Conservation (phyloP, 768 basidiomycete species). For the Mycena epipterygia region DNA sequence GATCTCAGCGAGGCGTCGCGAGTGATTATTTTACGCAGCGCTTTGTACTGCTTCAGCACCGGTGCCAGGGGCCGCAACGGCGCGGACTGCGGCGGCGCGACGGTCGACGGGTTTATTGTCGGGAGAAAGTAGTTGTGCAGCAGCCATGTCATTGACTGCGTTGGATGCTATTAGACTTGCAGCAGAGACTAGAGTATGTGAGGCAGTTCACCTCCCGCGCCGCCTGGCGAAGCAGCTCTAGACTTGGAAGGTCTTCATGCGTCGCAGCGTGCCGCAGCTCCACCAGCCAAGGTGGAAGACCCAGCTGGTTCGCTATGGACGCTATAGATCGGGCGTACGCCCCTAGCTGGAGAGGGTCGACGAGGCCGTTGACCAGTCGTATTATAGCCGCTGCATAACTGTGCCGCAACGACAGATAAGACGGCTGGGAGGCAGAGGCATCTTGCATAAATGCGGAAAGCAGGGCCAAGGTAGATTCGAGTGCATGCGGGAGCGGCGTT, state of each 20-base stretch:
- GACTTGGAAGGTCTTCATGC: slow-evolving; percentile 92
- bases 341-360: slow-evolving; percentile 93
- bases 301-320: slow-evolving; percentile 87
- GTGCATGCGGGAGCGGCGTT: slow-evolving; percentile 83
- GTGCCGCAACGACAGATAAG: slow-evolving; percentile 73
- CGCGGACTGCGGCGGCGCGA: slow-evolving; percentile 45
- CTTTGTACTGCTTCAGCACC: slow-evolving; percentile 81
- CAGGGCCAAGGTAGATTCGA: slow-evolving; percentile 79
- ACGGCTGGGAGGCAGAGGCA: slow-evolving; percentile 40
- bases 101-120: slow-evolving; percentile 68
- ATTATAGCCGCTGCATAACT: slow-evolving; percentile 87
- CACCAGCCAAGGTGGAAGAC: slow-evolving; percentile 90
- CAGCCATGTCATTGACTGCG: slow-evolving; percentile 86
- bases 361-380: slow-evolving; percentile 93
- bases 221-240: slow-evolving; percentile 84
- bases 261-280: slow-evolving; percentile 96
- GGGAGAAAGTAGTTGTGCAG: slow-evolving; percentile 89
- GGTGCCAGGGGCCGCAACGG: slow-evolving; percentile 73
- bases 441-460: slow-evolving; percentile 75
- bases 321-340: slow-evolving; percentile 93
- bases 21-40: slow-evolving; percentile 68
- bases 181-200: slow-evolving; percentile 6
- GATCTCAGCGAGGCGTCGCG: slow-evolving; percentile 75
- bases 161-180: slow-evolving; percentile 19
- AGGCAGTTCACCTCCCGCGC: slow-evolving; percentile 76